These are phyloP conservation scores for Paralagenidium karlingii DNA, from an alignment of 352 stramenopile species.

Conservation along the genomic window DNA sequence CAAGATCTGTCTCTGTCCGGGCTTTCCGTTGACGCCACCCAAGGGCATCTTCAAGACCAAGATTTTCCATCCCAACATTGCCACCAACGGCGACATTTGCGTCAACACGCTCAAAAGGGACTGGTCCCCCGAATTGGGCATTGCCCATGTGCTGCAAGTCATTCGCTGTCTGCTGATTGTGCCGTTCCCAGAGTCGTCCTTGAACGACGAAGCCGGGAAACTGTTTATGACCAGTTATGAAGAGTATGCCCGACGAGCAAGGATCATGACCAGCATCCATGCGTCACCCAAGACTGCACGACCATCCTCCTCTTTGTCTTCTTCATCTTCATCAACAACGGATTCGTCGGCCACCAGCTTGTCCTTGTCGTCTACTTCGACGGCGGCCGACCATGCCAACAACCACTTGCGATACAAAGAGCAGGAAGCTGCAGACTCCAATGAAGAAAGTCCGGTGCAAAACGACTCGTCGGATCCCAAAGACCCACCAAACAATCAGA, in stretches of 20 bases:
- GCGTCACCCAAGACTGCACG: no score
- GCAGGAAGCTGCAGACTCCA: no score
- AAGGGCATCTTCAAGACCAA: slow-evolving; percentile 97
- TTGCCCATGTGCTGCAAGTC: slow-evolving; percentile 95
- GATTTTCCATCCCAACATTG: slow-evolving; percentile 99
- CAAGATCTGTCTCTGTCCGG: slow-evolving; percentile 88
- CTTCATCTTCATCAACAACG: no score
- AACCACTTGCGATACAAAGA: no score
- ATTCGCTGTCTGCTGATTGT: slow-evolving; percentile 99
- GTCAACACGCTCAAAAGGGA: slow-evolving; percentile 99
- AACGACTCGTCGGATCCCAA: neutral
- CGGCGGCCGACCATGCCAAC: no score
- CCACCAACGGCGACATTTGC: slow-evolving; percentile 94
- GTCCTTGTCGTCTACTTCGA: no score
- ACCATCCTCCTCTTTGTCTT: no score
- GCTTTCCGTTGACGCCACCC: slow-evolving; percentile 75
- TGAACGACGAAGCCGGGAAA: slow-evolving; percentile 98
- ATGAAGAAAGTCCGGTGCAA: slow-evolving; percentile 13
- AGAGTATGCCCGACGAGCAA: slow-evolving; percentile 87
- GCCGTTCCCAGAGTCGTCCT: slow-evolving; percentile 96
- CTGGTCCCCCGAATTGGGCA: slow-evolving; percentile 90
- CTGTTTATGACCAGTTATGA: slow-evolving; percentile 99
- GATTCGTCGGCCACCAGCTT: slow-evolving; percentile 6
- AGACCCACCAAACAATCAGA: slow-evolving; percentile 1
- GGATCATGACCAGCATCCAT: slow-evolving; percentile 87